Conservation (phyloP, 2,329 filamentous ascomycete species). For the Sclerotinia trifoliorum region DNA sequence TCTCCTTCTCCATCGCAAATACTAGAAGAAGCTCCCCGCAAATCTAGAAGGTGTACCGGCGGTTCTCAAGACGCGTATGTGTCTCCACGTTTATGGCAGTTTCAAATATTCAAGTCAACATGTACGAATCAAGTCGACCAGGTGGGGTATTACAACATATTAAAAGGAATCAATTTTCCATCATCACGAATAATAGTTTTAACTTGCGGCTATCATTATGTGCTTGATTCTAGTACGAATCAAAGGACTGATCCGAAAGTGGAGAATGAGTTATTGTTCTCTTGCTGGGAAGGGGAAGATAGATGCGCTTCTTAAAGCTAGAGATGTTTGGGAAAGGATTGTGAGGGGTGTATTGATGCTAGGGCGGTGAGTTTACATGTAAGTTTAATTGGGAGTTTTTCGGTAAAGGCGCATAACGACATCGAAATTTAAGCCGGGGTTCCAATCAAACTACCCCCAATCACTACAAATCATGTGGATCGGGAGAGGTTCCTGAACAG, state of each 20-base stretch:
- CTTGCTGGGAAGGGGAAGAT: slow-evolving; percentile 30
- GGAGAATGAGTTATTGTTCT: slow-evolving; percentile 23
- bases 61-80: slow-evolving; percentile 53
- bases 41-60: slow-evolving; percentile 44
- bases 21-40: slow-evolving; percentile 44
- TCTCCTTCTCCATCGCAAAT: slow-evolving; percentile 56
- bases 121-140: slow-evolving; percentile 51
- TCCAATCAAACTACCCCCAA: background rate
- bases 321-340: slow-evolving; percentile 33
- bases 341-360: slow-evolving; percentile 31
- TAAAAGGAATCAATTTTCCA: slow-evolving; percentile 57
- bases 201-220: slow-evolving; percentile 60
- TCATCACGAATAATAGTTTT: slow-evolving; percentile 61
- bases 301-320: slow-evolving; percentile 27
- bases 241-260: background rate
- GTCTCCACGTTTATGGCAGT: slow-evolving; percentile 50
- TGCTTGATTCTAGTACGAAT: slow-evolving; percentile 46
- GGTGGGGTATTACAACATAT: slow-evolving; percentile 53
- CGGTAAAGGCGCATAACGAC: slow-evolving; percentile 15
- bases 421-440: background rate
- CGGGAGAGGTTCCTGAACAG: background rate
- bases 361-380: slow-evolving; percentile 29
- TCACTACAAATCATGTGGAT: background rate
- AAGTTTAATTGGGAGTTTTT: slow-evolving; percentile 28
- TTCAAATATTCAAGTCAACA: slow-evolving; percentile 49